A percentile compares a stretch with the other conserved stretches of the same genome.
These are phyloP conservation scores for Ophiocordyceps camponoti-rufipedis DNA, from an alignment of 2,329 filamentous ascomycete genomes.

Conservation along the genomic window DNA sequence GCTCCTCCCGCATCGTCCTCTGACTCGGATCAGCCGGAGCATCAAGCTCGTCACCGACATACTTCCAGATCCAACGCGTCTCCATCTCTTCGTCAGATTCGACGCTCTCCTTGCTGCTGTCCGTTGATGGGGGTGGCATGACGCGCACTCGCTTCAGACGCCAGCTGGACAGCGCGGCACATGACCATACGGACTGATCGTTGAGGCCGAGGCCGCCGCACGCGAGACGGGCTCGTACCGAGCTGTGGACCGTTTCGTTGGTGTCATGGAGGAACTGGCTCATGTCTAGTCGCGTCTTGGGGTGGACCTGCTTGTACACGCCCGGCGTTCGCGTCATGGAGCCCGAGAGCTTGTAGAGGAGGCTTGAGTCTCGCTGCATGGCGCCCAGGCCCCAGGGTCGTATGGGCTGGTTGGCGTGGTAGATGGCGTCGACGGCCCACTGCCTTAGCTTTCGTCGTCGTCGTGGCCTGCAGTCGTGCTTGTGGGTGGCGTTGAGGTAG, in stretches of 20 bases:
- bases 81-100: slow-evolving; percentile 7
- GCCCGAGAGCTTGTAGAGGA: slow-evolving; percentile 26
- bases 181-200: slow-evolving; percentile 27
- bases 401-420: slow-evolving; percentile 25
- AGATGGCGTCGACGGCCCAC: slow-evolving; percentile 32
- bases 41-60: slow-evolving; percentile 21
- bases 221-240: slow-evolving; percentile 32
- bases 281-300: slow-evolving; percentile 16
- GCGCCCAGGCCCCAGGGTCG: slow-evolving; percentile 29
- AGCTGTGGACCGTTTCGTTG: slow-evolving; percentile 36
- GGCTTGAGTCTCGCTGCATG: slow-evolving; percentile 19
- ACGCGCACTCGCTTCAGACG: slow-evolving; percentile 16
- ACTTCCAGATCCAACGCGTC: slow-evolving; percentile 35
- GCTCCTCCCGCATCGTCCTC: slow-evolving; percentile 31
- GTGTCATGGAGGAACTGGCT: slow-evolving; percentile 27
- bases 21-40: slow-evolving; percentile 21
- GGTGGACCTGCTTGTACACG: slow-evolving; percentile 25
- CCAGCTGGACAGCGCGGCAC: slow-evolving; percentile 26
- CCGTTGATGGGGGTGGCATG: neutral
- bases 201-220: slow-evolving; percentile 30
- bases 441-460: slow-evolving; percentile 3
- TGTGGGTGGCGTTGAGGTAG: slow-evolving; percentile 7
- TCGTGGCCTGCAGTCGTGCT: neutral
- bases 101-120: neutral
- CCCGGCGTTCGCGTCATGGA: slow-evolving; percentile 26